phyloP scores from a whole-genome alignment of 2,329 filamentous ascomycete genomes.

The Ustilaginoidea virens region DNA sequence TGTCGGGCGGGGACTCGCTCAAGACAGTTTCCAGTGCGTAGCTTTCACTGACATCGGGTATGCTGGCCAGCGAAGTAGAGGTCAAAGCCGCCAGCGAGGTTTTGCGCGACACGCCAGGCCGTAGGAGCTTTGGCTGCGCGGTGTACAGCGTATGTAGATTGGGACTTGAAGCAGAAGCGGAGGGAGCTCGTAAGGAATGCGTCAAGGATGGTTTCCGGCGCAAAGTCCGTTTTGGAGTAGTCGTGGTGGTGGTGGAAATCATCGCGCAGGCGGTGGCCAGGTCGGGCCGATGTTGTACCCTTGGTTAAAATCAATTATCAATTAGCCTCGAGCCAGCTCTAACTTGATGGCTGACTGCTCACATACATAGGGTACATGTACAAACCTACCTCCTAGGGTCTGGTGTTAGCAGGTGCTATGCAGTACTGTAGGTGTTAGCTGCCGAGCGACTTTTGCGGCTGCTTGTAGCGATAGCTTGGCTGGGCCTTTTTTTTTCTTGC shows the following conservation, averaged over 20 bases:
- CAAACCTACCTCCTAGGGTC: no score
- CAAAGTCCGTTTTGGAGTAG: conserved; percentile 7
- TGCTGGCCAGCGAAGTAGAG: conserved; percentile 43
- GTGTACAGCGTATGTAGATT: conserved; percentile 39
- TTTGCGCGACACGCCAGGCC: conserved; percentile 47
- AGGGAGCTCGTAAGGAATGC: conserved; percentile 27
- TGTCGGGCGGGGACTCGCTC: conserved; percentile 19
- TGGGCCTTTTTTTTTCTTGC: no score
- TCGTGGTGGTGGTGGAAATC: conserved; percentile 8
- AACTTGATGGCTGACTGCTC: no score
- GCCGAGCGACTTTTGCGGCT: no score
- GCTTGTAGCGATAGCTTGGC: no score
- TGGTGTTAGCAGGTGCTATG: no score
- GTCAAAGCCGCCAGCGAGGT: conserved; percentile 56
- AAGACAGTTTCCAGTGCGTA: conserved; percentile 43
- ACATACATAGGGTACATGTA: no score
- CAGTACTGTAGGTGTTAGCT: no score
- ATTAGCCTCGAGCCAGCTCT: no score
- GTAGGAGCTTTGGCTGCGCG: conserved; percentile 30
- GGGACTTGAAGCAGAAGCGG: conserved; percentile 38
- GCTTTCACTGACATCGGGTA: conserved; percentile 50
- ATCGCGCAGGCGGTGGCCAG: conserved; percentile 8
- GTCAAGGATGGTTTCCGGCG: conserved; percentile 10
- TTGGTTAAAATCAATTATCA: no score
- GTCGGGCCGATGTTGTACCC: conserved; percentile 3